Percentiles rank a stretch among this genome's conserved stretches.
These are phyloP conservation scores for Syzygium oleosum DNA, from an alignment of 345 rosid genomes.

Conservation along the genomic window DNA sequence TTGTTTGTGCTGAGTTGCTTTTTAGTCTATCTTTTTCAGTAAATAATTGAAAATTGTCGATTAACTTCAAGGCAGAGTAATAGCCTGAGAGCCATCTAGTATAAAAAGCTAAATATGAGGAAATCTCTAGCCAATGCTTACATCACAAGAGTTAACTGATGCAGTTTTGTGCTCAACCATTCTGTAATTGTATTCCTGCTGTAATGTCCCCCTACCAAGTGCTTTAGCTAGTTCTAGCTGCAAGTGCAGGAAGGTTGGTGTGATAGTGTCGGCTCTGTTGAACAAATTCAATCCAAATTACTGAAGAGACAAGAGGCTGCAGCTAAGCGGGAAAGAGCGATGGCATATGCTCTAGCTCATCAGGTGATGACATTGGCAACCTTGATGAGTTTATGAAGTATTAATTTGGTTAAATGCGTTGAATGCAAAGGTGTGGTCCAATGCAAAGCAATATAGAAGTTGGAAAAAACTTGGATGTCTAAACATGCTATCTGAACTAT, in stretches of 20 bases:
- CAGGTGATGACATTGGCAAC: conserved; percentile 42
- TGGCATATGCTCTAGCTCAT: conserved; percentile 98
- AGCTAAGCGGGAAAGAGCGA: conserved; percentile 98
- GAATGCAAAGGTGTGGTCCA: neutral
- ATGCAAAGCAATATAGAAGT: neutral
- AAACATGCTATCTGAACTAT: neutral
- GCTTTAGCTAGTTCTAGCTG: neutral
- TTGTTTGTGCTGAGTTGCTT: neutral
- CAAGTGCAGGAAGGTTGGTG: conserved; percentile 90
- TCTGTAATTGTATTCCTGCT: neutral
- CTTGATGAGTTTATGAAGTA: neutral
- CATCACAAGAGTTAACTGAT: neutral
- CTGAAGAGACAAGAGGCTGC: conserved; percentile 98
- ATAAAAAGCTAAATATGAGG: neutral
- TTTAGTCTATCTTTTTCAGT: neutral
- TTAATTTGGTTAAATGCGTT: neutral
- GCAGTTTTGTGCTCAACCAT: neutral
- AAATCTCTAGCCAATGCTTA: neutral
- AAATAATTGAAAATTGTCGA: neutral
- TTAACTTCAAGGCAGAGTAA: neutral
- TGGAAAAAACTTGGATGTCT: neutral
- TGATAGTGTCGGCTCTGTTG: conserved; percentile 89
- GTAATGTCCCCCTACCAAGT: neutral
- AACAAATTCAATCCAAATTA: conserved; percentile 87
- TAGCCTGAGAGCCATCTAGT: neutral